phyloP scores from a whole-genome alignment of 179 eudicot genomes.

The Spergularia azorica region DNA sequence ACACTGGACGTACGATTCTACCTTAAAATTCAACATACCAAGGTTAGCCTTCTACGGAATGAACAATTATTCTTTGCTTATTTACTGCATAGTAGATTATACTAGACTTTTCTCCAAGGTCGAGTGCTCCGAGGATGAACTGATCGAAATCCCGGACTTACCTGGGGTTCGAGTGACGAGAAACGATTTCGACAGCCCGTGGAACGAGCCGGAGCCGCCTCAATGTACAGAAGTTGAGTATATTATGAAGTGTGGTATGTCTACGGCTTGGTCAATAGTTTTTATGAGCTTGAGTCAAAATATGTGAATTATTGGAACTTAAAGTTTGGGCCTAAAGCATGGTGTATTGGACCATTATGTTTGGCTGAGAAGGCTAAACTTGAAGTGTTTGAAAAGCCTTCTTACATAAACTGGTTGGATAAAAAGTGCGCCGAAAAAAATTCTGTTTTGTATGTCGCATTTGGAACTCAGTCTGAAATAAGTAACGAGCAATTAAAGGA shows the following conservation, averaged over 20 bases:
- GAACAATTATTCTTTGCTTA: conserved; percentile 9
- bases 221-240: conserved; percentile 43
- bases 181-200: conserved; percentile 39
- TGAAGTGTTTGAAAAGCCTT: conserved; percentile 18
- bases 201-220: conserved; percentile 37
- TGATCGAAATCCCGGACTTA: conserved; percentile 19
- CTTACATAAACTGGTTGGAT: conserved; percentile 53
- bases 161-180: conserved; percentile 56
- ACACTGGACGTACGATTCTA: conserved; percentile 12
- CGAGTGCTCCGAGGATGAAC: conserved; percentile 5
- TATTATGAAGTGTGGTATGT: conserved; percentile 18
- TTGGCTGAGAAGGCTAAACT: conserved; percentile 30
- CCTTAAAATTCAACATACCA: not conserved
- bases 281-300: conserved; percentile 49
- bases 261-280: conserved; percentile 44
- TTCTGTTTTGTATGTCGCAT: conserved; percentile 53
- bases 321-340: conserved; percentile 30
- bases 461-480: conserved; percentile 60
- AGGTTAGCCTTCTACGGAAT: conserved; percentile 18
- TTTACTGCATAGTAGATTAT: not conserved
- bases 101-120: conserved; percentile 2
- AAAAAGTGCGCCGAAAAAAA: conserved; percentile 28
- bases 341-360: conserved; percentile 63
- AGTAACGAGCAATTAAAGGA: conserved; percentile 44
- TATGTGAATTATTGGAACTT: conserved; percentile 41